Evolutionary conservation across 2,329 filamentous ascomycete genomes (phyloP), one percentile per base, ranked within the genome.

Genomic region (Colletotrichum cordylinicola): DNA sequence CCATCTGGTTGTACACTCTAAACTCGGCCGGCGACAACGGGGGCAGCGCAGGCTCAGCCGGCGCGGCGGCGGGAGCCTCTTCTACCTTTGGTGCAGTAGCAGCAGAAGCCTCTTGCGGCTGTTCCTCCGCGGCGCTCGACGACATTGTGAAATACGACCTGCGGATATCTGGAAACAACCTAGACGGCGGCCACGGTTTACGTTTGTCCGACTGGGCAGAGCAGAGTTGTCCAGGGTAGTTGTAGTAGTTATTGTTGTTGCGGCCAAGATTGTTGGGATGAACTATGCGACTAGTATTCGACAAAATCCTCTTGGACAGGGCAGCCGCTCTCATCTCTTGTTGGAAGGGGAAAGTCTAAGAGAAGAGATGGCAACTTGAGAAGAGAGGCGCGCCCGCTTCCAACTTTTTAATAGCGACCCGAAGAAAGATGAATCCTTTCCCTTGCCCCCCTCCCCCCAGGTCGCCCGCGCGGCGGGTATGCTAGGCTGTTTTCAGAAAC

Each of bases 1-100:
- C 93, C 80, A 95, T 86, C n/a, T 88, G 88, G 84, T 96, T 96
- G 84, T 94, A 96, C 52, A 88, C 85, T 66, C 88, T 88, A 80
- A 95, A 96, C 72, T 96, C 93, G 72, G 88, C 86, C 2, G 91
- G 84, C 0, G 91, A 92, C 35, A 96, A 87, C 29, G 93, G 91
- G 0, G 93, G 92, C 2, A 94, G 84, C 29, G 74, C 71, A 4
- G 71, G 60, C 48, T 70, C 18, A 2, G 60, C 56, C 35, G 62
- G 27, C 4, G 39, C 37, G 8, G 29, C 35, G n/a, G 39, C 1
- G 10, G 43, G n/a, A 21, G 21, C 10, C 21, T 73, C 37, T 16
- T 69, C 56, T 3, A 56, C 16, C 6, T 4, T 31, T n/a, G 9
- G 62, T 24, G n/a, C 21, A 21, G 0, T 0, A 8, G 70, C n/a